Percentiles rank a stretch among this genome's conserved stretches.
phyloP scores from a whole-genome alignment of 2,329 filamentous ascomycete genomes.

The Podosphaera fusca region DNA sequence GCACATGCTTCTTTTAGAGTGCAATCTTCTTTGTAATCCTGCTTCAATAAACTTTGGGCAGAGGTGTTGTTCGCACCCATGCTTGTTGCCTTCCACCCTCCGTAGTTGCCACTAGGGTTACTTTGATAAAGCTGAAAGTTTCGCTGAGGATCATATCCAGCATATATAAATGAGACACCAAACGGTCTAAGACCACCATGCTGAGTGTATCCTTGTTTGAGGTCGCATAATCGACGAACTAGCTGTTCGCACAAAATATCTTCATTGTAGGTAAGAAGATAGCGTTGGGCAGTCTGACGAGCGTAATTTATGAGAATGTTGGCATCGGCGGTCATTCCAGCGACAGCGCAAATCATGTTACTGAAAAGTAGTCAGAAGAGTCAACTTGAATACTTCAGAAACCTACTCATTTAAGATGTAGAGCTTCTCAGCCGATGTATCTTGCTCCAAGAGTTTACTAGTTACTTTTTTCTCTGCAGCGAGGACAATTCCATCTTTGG shows the following conservation, averaged over 20 bases:
- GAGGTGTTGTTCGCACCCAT: constrained; percentile 96
- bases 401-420: constrained; percentile 94
- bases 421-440: constrained; percentile 98
- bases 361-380: constrained; percentile 22
- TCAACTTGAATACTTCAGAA: neutral
- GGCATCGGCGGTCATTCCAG: constrained; percentile 96
- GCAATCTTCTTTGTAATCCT: constrained; percentile 98
- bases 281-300: constrained; percentile 84
- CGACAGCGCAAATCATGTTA: constrained; percentile 99
- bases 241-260: constrained; percentile 98
- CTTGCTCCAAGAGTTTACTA: constrained; percentile 95
- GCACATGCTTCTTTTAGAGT: constrained; percentile 88
- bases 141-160: constrained; percentile 83
- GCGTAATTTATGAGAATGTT: constrained; percentile 99
- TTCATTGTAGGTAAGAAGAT: constrained; percentile 98
- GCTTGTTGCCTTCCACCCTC: constrained; percentile 96
- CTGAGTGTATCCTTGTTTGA: constrained; percentile 98
- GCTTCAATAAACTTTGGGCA: constrained; percentile 89
- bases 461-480: constrained; percentile 97
- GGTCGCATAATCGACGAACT: constrained; percentile 82
- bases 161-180: constrained; percentile 98
- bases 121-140: constrained; percentile 98
- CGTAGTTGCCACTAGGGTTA: constrained; percentile 97
- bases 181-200: constrained; percentile 96
- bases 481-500: constrained; percentile 93